Evolutionary conservation across 1,139 yeast species (phyloP), one percentile per base, ranked within the genome.

Genomic region (Saccharomyces hybrid): DNA sequence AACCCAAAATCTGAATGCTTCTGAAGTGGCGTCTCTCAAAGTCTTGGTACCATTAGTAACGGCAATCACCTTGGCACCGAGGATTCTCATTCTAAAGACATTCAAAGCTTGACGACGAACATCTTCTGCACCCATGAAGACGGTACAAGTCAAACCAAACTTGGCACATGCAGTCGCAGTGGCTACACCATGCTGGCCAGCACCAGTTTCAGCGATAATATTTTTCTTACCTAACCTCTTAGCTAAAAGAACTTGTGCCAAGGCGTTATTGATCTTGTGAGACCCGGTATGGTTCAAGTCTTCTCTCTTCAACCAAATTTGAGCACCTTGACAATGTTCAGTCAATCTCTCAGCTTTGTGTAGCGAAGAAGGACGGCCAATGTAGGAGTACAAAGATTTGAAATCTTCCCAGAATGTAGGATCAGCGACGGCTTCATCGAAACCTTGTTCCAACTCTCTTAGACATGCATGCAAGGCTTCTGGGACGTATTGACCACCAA

Each of bases 111-210:
- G 99, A 74, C 99, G 88, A 73, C 97, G 87, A 51, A 88, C 96
- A 75, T 93, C 99, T 74, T 93, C 99, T 51, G 98, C 98, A 59
- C 99, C 99, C 99, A 93, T 93, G 69, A 83, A 93, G 42, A 93
- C 96, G n/a, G 89, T 88, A 77, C 99, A 93, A 69, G 87, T 83
- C 73, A 93, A 72, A 53, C 99, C 99, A 65, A 93, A 93, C 72
- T 93, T 95, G 62, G 99, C 99, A 75, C 97, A 91, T 0, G 96
- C 98, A 55, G 99, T 93, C 31, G 99, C 99, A 56, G 99, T 93
- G 49, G 99, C 99, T 48, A 93, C 99, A 76, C 99, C 99, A 71
- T 93, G 99, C 77, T 93, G 99, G 60, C 99, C 99, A 54, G 99
- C 99, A 73, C 99, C 99, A 49, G 99, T 93, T 76, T 93, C 99